Conservation (phyloP, 2,329 filamentous ascomycete species). For the Coniochaeta sp. region DNA sequence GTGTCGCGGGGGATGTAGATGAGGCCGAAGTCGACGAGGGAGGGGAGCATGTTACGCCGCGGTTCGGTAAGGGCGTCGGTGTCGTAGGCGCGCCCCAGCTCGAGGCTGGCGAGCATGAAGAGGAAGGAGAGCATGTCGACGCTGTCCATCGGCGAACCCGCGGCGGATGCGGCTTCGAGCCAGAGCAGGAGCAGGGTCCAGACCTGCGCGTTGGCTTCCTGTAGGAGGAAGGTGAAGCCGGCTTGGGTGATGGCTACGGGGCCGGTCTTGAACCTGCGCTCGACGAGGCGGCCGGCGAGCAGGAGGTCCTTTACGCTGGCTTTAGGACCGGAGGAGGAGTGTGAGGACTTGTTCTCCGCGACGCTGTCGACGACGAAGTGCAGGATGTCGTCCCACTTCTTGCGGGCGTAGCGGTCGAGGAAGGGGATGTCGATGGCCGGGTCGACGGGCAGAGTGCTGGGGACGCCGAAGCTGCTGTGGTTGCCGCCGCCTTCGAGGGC, state of each 20-base stretch:
- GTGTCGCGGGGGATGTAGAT: conserved; percentile 63
- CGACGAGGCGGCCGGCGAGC: conserved; percentile 72
- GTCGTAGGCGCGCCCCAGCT: conserved; percentile 86
- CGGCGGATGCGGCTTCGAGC: conserved; percentile 62
- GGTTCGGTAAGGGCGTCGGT: conserved; percentile 74
- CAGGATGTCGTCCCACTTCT: conserved; percentile 91
- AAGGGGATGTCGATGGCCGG: conserved; percentile 60
- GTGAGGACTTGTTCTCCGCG: conserved; percentile 36
- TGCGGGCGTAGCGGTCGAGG: conserved; percentile 77
- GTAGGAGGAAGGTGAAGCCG: conserved; percentile 89
- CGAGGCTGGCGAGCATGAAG: conserved; percentile 88
- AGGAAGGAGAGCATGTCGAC: conserved; percentile 95
- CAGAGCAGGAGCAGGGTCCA: conserved; percentile 94
- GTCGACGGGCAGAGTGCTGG: conserved; percentile 57
- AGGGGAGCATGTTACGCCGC: conserved; percentile 81
- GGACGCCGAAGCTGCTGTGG: conserved; percentile 85
- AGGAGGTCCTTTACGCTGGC: conserved; percentile 79
- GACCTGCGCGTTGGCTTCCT: conserved; percentile 93
- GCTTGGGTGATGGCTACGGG: conserved; percentile 65
- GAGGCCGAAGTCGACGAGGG: conserved; percentile 86
- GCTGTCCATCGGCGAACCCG: conserved; percentile 64
- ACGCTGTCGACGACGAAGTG: conserved; percentile 88
- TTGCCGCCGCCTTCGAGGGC: conserved; percentile 82
- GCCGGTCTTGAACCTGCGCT: conserved; percentile 33
- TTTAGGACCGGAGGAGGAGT: conserved; percentile 48